These are phyloP conservation scores for Lasiodiplodia sp. DNA, from an alignment of 2,329 filamentous ascomycete genomes.

Conservation along the genomic window DNA sequence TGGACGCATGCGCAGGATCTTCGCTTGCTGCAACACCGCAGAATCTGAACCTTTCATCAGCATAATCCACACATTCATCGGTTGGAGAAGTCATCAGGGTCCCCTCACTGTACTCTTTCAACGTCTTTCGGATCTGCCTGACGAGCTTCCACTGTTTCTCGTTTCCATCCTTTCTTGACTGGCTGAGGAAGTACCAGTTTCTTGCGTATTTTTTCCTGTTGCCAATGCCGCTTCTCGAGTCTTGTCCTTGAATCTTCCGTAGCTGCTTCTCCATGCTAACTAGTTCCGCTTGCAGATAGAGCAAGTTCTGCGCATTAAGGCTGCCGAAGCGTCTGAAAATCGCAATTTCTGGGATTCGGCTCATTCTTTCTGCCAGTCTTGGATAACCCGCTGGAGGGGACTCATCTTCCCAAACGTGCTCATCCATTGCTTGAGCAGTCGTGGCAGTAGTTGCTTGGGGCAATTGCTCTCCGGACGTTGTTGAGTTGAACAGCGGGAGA, in stretches of 20 bases:
- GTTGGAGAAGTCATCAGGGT: background rate
- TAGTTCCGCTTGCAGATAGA: constrained; percentile 21
- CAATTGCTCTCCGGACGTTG: too few species aligned
- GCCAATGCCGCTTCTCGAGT: background rate
- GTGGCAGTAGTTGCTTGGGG: too few species aligned
- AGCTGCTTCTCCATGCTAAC: constrained; percentile 12
- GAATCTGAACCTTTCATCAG: constrained; percentile 4
- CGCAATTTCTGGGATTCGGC: background rate
- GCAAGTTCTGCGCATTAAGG: constrained; percentile 11
- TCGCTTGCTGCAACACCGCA: constrained; percentile 30
- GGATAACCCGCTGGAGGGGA: constrained; percentile 2
- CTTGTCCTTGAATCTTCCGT: background rate
- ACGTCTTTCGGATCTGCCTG: background rate
- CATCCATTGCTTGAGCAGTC: too few species aligned
- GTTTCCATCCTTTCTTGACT: background rate
- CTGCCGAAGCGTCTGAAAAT: constrained; percentile 19
- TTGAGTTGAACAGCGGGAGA: too few species aligned
- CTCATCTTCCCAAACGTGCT: too few species aligned
- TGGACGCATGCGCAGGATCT: constrained; percentile 23
- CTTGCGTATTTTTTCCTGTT: background rate
- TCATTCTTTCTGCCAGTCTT: constrained; percentile 16
- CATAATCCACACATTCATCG: too few species aligned
- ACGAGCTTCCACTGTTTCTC: background rate
- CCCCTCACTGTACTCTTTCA: constrained; percentile 22
- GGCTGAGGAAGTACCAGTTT: constrained; percentile 6